Evolutionary conservation across 129 eudicot genomes (phyloP).

Genomic region (Centella asiatica): DNA sequence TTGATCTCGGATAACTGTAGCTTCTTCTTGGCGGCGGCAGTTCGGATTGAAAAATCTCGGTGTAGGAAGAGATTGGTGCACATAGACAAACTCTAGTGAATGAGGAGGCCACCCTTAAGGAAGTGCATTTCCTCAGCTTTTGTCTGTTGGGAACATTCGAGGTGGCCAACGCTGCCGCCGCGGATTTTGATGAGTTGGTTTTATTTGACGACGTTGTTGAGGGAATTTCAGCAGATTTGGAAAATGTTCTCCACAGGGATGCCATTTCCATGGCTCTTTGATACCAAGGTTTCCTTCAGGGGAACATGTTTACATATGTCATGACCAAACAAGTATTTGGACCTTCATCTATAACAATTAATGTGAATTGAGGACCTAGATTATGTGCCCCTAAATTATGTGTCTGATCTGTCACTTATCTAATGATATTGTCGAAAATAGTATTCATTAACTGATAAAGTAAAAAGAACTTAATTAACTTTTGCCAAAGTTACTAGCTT

Average conservation of each 20-base stretch:
- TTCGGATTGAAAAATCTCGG: conserved; percentile 67
- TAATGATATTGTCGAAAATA: background rate
- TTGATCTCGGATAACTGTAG: conserved; percentile 80
- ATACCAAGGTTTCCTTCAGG: conserved; percentile 88
- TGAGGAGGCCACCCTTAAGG: conserved; percentile 65
- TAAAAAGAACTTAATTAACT: conserved; percentile 1
- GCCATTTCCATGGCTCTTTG: conserved; percentile 84
- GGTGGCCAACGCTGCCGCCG: conserved; percentile 28
- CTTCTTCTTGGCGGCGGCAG: conserved; percentile 87
- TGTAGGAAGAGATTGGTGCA: conserved; percentile 89
- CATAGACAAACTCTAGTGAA: conserved; percentile 82
- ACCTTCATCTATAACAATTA: too few species aligned
- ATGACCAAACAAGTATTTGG: background rate
- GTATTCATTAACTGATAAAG: background rate
- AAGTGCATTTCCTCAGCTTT: conserved; percentile 62
- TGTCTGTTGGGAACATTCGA: conserved; percentile 28
- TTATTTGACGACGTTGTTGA: conserved; percentile 41
- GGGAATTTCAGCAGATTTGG: conserved; percentile 44
- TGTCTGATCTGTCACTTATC: background rate
- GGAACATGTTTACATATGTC: conserved; percentile 8
- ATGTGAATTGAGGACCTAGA: too few species aligned
- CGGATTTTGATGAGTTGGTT: conserved; percentile 38
- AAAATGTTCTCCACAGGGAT: conserved; percentile 52
- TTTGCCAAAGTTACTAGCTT: background rate
- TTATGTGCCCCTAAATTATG: background rate